Evolutionary conservation across 768 basidiomycete genomes (phyloP).

Genomic region (Lenzites betulinus): DNA sequence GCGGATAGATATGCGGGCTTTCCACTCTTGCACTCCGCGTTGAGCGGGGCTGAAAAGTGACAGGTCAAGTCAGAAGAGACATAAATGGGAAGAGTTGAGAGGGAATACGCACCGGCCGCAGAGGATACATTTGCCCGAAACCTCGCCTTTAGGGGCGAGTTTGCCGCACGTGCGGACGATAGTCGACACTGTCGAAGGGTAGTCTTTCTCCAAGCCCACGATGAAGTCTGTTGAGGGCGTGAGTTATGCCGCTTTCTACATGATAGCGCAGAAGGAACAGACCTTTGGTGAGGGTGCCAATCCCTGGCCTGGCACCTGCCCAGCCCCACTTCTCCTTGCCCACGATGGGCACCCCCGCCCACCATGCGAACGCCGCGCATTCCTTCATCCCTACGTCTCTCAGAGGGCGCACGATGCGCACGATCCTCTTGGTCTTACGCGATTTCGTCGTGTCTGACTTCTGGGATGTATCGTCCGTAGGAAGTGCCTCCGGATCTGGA

Average conservation of each 20-base stretch:
- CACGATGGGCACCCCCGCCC: slow-evolving; percentile 56
- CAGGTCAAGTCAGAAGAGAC: not conserved
- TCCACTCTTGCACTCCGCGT: slow-evolving; percentile 70
- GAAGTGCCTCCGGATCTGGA: slow-evolving; percentile 24
- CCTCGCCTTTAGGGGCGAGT: slow-evolving; percentile 62
- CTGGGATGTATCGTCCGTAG: not conserved
- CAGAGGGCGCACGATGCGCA: slow-evolving; percentile 67
- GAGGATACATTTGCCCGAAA: slow-evolving; percentile 53
- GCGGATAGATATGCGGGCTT: slow-evolving; percentile 70
- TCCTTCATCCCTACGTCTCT: slow-evolving; percentile 79
- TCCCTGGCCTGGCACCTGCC: slow-evolving; percentile 55
- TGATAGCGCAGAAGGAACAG: not conserved
- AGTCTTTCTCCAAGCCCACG: slow-evolving; percentile 75
- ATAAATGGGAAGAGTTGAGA: not conserved
- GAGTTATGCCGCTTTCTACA: not conserved
- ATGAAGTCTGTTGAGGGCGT: slow-evolving; percentile 62
- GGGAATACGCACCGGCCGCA: slow-evolving; percentile 60
- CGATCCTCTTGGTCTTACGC: slow-evolving; percentile 15
- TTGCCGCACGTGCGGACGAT: slow-evolving; percentile 82
- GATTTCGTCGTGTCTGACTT: not conserved
- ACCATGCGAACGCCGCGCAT: slow-evolving; percentile 77
- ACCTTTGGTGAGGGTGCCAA: slow-evolving; percentile 73
- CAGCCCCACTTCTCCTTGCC: slow-evolving; percentile 46
- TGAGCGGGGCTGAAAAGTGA: slow-evolving; percentile 58
- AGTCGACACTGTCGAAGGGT: slow-evolving; percentile 84